Conservation (phyloP, 306 rosid species). For the Cucumis cinereus region DNA sequence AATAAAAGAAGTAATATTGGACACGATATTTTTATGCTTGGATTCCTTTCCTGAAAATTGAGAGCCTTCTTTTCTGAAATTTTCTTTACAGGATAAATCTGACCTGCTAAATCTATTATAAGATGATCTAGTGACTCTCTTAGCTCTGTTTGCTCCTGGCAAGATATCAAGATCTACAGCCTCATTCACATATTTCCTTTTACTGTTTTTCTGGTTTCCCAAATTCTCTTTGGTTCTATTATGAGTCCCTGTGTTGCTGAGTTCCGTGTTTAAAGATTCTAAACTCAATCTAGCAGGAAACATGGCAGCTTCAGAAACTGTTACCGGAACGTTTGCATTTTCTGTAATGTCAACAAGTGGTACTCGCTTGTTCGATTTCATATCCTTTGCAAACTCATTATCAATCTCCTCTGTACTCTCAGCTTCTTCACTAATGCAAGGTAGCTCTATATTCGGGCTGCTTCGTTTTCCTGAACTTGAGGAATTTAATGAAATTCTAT, state of each 20-base stretch:
- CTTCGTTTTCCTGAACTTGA: conserved; percentile 60
- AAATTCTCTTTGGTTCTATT: conserved; percentile 30
- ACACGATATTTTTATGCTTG: conserved; percentile 45
- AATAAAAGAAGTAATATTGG: conserved; percentile 72
- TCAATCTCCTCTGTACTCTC: conserved; percentile 60
- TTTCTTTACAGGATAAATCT: conserved; percentile 45
- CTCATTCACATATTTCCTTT: conserved; percentile 30
- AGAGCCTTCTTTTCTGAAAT: conserved; percentile 31
- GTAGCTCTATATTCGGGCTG: conserved; percentile 65
- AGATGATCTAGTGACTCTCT: conserved; percentile 35
- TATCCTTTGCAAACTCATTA: conserved; percentile 25
- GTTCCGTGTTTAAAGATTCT: conserved; percentile 40
- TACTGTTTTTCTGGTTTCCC: conserved; percentile 26
- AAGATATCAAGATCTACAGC: conserved; percentile 37
- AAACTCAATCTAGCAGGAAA: conserved; percentile 28
- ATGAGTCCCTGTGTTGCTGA: conserved; percentile 33
- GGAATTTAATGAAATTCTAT: conserved; percentile 32
- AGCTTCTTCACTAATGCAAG: conserved; percentile 75
- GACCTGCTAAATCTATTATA: conserved; percentile 32
- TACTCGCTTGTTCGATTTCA: conserved; percentile 27
- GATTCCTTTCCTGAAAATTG: conserved; percentile 31
- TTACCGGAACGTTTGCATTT: conserved; percentile 24
- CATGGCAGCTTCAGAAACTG: conserved; percentile 35
- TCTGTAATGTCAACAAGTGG: conserved; percentile 49
- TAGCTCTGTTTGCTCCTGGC: conserved; percentile 33